Evolutionary conservation across 2,329 filamentous ascomycete species (phyloP), one percentile per base, ranked within the genome.

Genomic region (Talaromyces albobiverticillius): DNA sequence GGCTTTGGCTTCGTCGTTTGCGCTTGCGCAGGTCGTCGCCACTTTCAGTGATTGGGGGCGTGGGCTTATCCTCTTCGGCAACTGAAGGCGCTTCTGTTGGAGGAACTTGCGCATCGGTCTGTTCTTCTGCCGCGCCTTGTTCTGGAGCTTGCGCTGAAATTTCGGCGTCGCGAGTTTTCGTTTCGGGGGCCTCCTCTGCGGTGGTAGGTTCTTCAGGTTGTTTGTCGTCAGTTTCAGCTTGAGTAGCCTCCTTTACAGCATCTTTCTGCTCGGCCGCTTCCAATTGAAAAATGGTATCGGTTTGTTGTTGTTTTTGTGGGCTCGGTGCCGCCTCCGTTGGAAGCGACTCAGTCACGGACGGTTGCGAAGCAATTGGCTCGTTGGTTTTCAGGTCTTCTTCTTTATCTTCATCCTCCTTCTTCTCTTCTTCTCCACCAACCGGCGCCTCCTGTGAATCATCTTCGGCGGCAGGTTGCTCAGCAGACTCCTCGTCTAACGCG

Each of bases 1-100:
- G 86, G 54, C 79, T 88, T 53, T 78, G 76, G 41, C 84, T 89
- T 61, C 84, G 79, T 61, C 85, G 82, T 68, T 88, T 89, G 57
- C 86, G 79, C 69, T 86, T 88, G 61, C 82, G 82, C 38, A 75
- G 74, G 60, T 86, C 83, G 58, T 82, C 77, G 31, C 73, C 61
- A 38, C 71, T 61, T 62, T 76, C 47, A 20, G 53, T 31, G 8
- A 22, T 4, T n/a, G 48, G 38, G 5, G 64, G 64, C 10, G 65
- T 57, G 47, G 66, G 62, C 40, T 67, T 66, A 9, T 64, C 68
- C 16, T 64, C 31, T 43, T 55, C 65, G 0, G 62, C 67, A 46
- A 59, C 60, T 18, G 56, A 57, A 52, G 67, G 64, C 49, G 60
- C 18, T 60, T 60, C 41, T 16, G 36, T 13, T 38, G 31, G 13